Evolutionary conservation across 257 asterid genomes (phyloP).

Genomic region (Anisodus acutangulus): DNA sequence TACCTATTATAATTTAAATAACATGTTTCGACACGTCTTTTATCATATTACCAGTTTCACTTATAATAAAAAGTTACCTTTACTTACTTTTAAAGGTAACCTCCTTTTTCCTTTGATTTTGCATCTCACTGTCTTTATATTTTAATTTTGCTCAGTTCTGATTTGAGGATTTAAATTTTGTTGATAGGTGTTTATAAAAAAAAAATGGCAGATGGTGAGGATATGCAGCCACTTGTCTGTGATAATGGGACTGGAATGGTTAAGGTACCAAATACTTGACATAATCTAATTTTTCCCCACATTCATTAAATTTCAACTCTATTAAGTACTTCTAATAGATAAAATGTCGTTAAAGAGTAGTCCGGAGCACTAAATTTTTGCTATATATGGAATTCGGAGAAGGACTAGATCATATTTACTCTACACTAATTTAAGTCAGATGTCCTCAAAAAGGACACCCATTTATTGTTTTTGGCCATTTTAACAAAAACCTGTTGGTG

Average conservation of each 20-base stretch:
- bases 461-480: neutral
- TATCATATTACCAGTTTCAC: too few relatives aligned
- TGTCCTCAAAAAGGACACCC: neutral
- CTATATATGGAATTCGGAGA: neutral
- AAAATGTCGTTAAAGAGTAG: neutral
- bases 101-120: too few relatives aligned
- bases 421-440: neutral
- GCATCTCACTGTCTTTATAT: neutral
- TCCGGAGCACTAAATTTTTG: neutral
- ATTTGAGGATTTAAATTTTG: neutral
- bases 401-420: neutral
- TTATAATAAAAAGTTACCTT: neutral
- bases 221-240: constrained; percentile 35
- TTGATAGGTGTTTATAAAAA: neutral
- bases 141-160: neutral
- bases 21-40: too few relatives aligned
- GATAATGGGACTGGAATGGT: constrained; percentile 36
- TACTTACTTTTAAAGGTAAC: too few relatives aligned
- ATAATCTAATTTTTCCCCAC: neutral
- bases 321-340: neutral
- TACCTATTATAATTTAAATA: too few relatives aligned
- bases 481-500: neutral
- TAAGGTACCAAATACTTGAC: constrained; percentile 1
- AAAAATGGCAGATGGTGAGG: constrained; percentile 35
- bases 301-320: neutral